phyloP scores from a whole-genome alignment of 2,329 filamentous ascomycete genomes.

The Berkeleyomyces basicola region DNA sequence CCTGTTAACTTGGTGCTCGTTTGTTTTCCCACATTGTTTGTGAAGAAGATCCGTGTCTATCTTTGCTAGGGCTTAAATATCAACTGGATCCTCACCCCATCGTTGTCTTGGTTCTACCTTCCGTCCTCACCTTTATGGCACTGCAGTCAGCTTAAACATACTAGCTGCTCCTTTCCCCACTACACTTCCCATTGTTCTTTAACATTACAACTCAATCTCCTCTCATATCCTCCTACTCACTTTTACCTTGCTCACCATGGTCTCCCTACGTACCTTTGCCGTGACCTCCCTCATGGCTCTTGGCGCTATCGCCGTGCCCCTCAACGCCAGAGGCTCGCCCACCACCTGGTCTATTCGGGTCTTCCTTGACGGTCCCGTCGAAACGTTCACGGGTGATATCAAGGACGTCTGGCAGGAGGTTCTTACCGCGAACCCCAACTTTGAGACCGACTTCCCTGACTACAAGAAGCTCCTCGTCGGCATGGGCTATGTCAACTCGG shows the following conservation, averaged over 20 bases:
- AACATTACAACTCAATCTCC: background rate
- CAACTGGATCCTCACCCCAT: background rate
- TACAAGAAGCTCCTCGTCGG: conserved; percentile 11
- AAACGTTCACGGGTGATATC: conserved; percentile 6
- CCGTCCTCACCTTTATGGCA: background rate
- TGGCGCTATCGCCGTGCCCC: conserved; percentile 8
- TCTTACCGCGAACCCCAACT: conserved; percentile 4
- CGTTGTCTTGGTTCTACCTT: background rate
- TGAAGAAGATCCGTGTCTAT: background rate
- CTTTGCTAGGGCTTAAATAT: background rate
- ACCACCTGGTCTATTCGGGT: conserved; percentile 10
- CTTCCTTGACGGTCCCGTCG: background rate
- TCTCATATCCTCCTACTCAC: background rate
- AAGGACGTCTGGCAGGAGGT: conserved; percentile 3
- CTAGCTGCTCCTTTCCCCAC: background rate
- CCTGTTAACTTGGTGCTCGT: background rate
- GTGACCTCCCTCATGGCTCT: conserved; percentile 9
- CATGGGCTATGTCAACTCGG: conserved; percentile 1
- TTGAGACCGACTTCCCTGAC: conserved; percentile 10
- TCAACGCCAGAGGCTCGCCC: background rate
- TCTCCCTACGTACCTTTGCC: conserved; percentile 3
- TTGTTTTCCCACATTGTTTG: background rate
- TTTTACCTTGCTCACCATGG: conserved; percentile 15
- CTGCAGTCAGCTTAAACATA: background rate
- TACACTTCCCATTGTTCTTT: background rate